phyloP scores from a whole-genome alignment of 2,329 filamentous ascomycete species.

The Aspergillus unguis region DNA sequence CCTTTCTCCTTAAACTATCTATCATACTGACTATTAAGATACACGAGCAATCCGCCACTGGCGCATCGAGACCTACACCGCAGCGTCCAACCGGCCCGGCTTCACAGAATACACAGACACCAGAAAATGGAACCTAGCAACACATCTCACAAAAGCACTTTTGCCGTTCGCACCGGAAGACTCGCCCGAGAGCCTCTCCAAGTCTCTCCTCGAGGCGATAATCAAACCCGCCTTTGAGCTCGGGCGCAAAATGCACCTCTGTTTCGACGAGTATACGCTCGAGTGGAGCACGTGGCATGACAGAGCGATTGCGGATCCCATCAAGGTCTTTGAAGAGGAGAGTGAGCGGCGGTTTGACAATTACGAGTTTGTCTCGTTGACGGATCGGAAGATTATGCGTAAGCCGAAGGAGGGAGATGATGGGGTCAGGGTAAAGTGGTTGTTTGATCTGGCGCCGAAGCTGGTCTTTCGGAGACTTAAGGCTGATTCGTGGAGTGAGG shows the following conservation, averaged over 20 bases:
- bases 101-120: neutral
- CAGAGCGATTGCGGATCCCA: neutral
- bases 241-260: conserved; percentile 5
- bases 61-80: conserved; percentile 8
- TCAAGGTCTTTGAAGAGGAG: neutral
- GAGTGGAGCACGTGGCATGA: conserved; percentile 6
- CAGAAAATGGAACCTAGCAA: conserved; percentile 1
- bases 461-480: conserved; percentile 5
- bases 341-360: neutral
- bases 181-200: neutral
- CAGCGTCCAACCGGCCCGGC: neutral
- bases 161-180: neutral
- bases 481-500: conserved; percentile 6
- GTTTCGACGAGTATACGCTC: conserved; percentile 3
- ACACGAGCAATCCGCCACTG: conserved; percentile 1
- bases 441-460: conserved; percentile 6
- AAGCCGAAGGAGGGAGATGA: neutral
- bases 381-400: neutral
- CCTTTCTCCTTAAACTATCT: neutral
- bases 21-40: neutral
- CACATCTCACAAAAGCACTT: conserved; percentile 1
- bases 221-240: neutral
- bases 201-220: neutral
- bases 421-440: neutral
- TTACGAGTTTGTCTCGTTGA: conserved; percentile 3